Evolutionary conservation across 495 filamentous ascomycete species (phyloP), one percentile per base, ranked within the genome.

Genomic region (Talaromyces borbonicus): DNA sequence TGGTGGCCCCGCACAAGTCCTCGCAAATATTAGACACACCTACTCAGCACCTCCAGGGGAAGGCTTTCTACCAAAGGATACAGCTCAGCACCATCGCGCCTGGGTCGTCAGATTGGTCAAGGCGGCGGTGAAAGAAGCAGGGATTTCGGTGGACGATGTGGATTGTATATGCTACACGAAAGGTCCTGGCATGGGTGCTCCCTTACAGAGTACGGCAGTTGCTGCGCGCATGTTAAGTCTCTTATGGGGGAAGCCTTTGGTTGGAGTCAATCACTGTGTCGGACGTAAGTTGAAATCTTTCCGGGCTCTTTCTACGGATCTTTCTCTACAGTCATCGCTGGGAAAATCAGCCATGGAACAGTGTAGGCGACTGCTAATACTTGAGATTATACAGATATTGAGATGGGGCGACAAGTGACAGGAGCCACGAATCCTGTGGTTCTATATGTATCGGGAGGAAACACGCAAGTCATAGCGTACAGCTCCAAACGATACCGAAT

Each of bases 381-480:
- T 41, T 11, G 26, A 29, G 27, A 30, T n/a, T n/a, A n/a, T 15
- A 19, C 49, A 81, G 78, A 87, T 52, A 96, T 98, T 39, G 92
- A 98, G 70, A 98, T 98, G 92, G 92, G 92, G 20, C 77, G 92
- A 29, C 76, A 85, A 41, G 95, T 98, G 59, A 98, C 92, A 15
- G 85, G 85, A 45, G 87, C 93, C 11, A 57, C 71, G n/a, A 89
- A 96, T 65, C 92, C 92, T 1, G 85, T 96, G 20, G 92, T 98
- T 22, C 71, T 98, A 33, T 98, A 98, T 68, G 92, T 98, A 26
- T 88, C 82, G 14, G 92, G 92, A 46, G 92, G 92, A 44, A 98
- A 98, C 71, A 95, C 90, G 25, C 93, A 97, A 65, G 90, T 97
- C 6, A 97, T 98, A 53, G 92, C 92, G 24, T 98, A 97, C 71